Evolutionary conservation across 2,329 filamentous ascomycete genomes (phyloP).

Genomic region (Didymella pinodella): DNA sequence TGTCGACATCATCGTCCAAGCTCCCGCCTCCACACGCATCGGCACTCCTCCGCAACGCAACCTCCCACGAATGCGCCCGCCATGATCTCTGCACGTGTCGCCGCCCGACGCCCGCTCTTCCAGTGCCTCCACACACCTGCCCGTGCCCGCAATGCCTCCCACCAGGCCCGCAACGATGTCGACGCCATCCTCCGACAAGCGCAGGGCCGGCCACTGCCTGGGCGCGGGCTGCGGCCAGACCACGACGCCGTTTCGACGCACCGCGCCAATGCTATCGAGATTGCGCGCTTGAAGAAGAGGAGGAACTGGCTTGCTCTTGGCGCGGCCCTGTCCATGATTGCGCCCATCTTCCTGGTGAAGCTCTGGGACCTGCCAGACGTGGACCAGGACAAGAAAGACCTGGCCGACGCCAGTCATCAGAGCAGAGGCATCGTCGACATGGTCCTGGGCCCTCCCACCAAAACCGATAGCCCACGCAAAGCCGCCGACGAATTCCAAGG

Average conservation of each 20-base stretch:
- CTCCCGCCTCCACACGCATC: background rate
- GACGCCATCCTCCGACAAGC: slow-evolving; percentile 25
- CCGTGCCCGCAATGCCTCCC: slow-evolving; percentile 31
- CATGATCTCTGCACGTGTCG: slow-evolving; percentile 44
- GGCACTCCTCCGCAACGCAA: background rate
- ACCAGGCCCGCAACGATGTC: slow-evolving; percentile 26
- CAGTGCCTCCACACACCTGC: slow-evolving; percentile 36
- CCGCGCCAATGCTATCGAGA: slow-evolving; percentile 43
- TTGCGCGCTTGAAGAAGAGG: slow-evolving; percentile 35
- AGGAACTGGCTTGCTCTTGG: slow-evolving; percentile 48
- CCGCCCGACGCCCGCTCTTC: slow-evolving; percentile 41
- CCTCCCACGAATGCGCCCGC: slow-evolving; percentile 24
- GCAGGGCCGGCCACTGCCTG: slow-evolving; percentile 17
- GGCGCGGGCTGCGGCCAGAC: slow-evolving; percentile 22
- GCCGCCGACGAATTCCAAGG: slow-evolving; percentile 57
- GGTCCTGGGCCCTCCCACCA: slow-evolving; percentile 37
- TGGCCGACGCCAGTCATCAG: slow-evolving; percentile 21
- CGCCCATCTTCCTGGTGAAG: slow-evolving; percentile 47
- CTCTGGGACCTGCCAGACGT: slow-evolving; percentile 44
- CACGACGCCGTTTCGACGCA: slow-evolving; percentile 46
- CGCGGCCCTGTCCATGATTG: slow-evolving; percentile 48
- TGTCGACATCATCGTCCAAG: slow-evolving; percentile 25
- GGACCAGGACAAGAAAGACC: slow-evolving; percentile 30
- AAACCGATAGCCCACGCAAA: slow-evolving; percentile 40
- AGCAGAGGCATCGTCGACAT: slow-evolving; percentile 37